phyloP scores from a whole-genome alignment of 352 stramenopile species.

The Thraustotheca clavata region DNA sequence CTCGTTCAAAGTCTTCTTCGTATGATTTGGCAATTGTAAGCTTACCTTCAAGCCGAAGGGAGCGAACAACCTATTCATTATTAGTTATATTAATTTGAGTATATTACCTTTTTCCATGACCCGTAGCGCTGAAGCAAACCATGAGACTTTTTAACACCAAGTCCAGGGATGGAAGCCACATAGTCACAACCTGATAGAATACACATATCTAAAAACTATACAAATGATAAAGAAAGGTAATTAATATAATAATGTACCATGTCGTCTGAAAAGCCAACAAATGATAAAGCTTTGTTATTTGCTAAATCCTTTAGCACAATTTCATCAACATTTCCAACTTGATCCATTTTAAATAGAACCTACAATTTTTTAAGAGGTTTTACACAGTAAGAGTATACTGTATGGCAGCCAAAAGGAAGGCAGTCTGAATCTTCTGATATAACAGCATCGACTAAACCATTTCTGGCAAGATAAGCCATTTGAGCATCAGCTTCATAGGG shows the following conservation, averaged over 20 bases:
- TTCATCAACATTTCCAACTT: constrained; percentile 73
- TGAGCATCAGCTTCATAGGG: constrained; percentile 98
- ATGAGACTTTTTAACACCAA: constrained; percentile 81
- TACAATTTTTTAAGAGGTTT: too few species aligned
- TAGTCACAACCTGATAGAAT: constrained; percentile 90
- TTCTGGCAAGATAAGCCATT: constrained; percentile 84
- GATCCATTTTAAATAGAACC: constrained; percentile 95
- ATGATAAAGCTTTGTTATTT: constrained; percentile 58
- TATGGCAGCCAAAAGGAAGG: constrained; percentile 87
- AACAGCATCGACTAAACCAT: constrained; percentile 84
- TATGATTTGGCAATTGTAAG: constrained; percentile 40
- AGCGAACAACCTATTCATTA: constrained; percentile 14
- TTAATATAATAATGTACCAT: constrained; percentile 42
- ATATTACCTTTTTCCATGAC: constrained; percentile 43
- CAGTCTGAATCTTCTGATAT: constrained; percentile 96
- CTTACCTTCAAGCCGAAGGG: constrained; percentile 59
- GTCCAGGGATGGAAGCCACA: constrained; percentile 58
- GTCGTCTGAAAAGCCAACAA: constrained; percentile 77
- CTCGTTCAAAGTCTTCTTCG: constrained; percentile 51
- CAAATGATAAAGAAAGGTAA: neutral
- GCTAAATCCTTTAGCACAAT: constrained; percentile 64
- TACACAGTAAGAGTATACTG: constrained; percentile 20
- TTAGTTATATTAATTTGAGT: neutral
- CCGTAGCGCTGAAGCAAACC: constrained; percentile 62
- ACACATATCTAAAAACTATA: constrained; percentile 84